phyloP scores from a whole-genome alignment of 2,329 filamentous ascomycete species.

The Aspergillus versicolor region DNA sequence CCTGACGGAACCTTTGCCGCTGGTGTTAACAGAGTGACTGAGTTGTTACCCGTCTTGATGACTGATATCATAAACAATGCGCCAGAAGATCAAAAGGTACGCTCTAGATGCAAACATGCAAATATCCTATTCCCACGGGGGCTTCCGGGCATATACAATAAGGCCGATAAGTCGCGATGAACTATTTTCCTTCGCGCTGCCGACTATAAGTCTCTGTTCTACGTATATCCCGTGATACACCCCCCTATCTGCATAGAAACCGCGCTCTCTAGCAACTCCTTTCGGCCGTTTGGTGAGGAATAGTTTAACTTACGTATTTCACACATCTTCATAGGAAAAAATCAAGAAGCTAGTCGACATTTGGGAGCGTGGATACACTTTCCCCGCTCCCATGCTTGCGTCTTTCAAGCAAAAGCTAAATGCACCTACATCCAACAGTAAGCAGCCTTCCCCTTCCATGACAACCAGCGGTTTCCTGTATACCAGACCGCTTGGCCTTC shows the following conservation, averaged over 20 bases:
- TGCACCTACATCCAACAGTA: slow-evolving; percentile 63
- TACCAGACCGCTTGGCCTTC: background rate
- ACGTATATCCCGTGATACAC: slow-evolving; percentile 27
- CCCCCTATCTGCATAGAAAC: slow-evolving; percentile 24
- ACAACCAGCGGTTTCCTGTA: slow-evolving; percentile 8
- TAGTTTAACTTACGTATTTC: slow-evolving; percentile 51
- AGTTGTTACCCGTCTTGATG: slow-evolving; percentile 90
- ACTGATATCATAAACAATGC: slow-evolving; percentile 88
- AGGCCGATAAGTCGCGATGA: slow-evolving; percentile 22
- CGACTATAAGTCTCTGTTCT: slow-evolving; percentile 24
- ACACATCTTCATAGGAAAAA: slow-evolving; percentile 70
- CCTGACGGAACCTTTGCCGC: slow-evolving; percentile 91
- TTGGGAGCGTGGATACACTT: slow-evolving; percentile 94
- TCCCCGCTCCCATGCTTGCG: slow-evolving; percentile 75
- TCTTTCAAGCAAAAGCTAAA: slow-evolving; percentile 80
- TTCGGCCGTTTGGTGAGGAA: slow-evolving; percentile 29
- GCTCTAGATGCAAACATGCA: slow-evolving; percentile 48
- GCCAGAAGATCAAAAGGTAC: slow-evolving; percentile 95
- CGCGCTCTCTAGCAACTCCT: slow-evolving; percentile 22
- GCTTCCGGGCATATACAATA: slow-evolving; percentile 28
- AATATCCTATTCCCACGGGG: slow-evolving; percentile 27
- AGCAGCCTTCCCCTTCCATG: slow-evolving; percentile 40
- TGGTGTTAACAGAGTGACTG: slow-evolving; percentile 93
- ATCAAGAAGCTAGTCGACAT: slow-evolving; percentile 95
- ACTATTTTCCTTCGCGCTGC: slow-evolving; percentile 31